Base-by-base conservation (phyloP, 1,284 basidiomycete species). In the Trametes versicolor region DNA sequence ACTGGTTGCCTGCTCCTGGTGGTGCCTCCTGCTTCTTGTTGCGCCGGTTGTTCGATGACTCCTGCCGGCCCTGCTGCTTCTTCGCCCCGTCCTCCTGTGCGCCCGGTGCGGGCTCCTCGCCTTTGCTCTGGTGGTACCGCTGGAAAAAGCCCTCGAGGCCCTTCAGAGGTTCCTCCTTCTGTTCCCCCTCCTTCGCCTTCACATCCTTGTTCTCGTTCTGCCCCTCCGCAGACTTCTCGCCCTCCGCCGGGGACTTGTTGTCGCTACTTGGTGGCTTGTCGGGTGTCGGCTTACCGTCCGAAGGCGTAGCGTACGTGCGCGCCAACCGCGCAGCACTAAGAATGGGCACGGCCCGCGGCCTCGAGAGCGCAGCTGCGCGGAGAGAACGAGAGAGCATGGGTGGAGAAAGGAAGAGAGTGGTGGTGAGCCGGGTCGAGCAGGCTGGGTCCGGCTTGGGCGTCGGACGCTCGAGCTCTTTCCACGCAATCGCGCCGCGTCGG, bases 111-210 rank as follows among this genome's bases (percentile, higher is more conserved):
- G 58, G 70, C 61, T 78, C 71, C 64, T 81, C 77, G 67, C 72
- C 76, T 71, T 66, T 77, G 70, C 86, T 81, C 72, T 89, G 85
- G 68, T 89, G 87, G 69, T 91, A 89, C 63, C 88, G 88, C 75
- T 90, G 85, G 80, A 94, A 94, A 75, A 94, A 94, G 37, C 92
- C 92, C 70, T 94, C 91, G 17, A 94, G 82, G 47, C 82, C 87
- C 71, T 86, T 90, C 62, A 81, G 74, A 25, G 81, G 72, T 32
- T 77, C 75, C 61, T 78, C 70, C 66, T 71, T 71, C 59, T 71
- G 66, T 57, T 77, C 76, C 49, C 74, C 72, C 39, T 76, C 72
- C 66, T 82, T 82, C 65, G 79, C 80, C 74, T 85, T 79, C 62
- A 77, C 80, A 64, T 76, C 74, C 63, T 70, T 71, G 63, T 73